Conservation (phyloP, 2,329 filamentous ascomycete genomes). For the Aspergillus sp. region DNA sequence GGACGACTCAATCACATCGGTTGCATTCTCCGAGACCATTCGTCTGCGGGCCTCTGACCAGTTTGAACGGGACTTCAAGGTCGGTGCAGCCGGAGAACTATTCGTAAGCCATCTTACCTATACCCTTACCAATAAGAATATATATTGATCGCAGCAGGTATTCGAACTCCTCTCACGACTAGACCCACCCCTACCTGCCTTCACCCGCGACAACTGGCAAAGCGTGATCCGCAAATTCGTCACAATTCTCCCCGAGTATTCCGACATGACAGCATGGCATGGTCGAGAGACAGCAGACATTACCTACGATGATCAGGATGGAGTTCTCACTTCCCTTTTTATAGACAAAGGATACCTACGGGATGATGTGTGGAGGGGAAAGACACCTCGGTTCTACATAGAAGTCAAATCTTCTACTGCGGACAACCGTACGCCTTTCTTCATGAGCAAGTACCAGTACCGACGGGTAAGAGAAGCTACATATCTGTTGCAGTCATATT, state of each 20-base stretch:
- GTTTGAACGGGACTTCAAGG: slow-evolving; percentile 8
- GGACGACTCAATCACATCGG: neutral
- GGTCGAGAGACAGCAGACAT: slow-evolving; percentile 53
- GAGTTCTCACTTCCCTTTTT: slow-evolving; percentile 12
- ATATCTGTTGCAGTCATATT: neutral
- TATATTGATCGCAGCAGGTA: slow-evolving; percentile 6
- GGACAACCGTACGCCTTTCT: slow-evolving; percentile 46
- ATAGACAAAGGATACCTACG: slow-evolving; percentile 13
- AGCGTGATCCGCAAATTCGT: slow-evolving; percentile 52
- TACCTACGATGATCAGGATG: slow-evolving; percentile 39
- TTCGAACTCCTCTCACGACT: slow-evolving; percentile 13
- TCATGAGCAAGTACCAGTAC: slow-evolving; percentile 51
- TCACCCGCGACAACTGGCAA: slow-evolving; percentile 49
- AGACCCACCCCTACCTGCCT: slow-evolving; percentile 26
- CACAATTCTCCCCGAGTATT: slow-evolving; percentile 44
- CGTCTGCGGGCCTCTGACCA: slow-evolving; percentile 10
- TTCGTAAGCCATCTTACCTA: slow-evolving; percentile 9
- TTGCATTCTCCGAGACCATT: neutral
- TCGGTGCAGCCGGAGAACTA: slow-evolving; percentile 15
- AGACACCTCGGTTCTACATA: slow-evolving; percentile 47
- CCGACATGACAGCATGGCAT: slow-evolving; percentile 43
- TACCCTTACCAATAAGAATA: slow-evolving; percentile 15
- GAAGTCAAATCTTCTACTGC: slow-evolving; percentile 56
- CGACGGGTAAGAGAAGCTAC: slow-evolving; percentile 36
- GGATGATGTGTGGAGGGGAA: slow-evolving; percentile 22